Evolutionary conservation across 164 flowering plant genomes (phyloP).

Genomic region (Macadamia integrifolia): DNA sequence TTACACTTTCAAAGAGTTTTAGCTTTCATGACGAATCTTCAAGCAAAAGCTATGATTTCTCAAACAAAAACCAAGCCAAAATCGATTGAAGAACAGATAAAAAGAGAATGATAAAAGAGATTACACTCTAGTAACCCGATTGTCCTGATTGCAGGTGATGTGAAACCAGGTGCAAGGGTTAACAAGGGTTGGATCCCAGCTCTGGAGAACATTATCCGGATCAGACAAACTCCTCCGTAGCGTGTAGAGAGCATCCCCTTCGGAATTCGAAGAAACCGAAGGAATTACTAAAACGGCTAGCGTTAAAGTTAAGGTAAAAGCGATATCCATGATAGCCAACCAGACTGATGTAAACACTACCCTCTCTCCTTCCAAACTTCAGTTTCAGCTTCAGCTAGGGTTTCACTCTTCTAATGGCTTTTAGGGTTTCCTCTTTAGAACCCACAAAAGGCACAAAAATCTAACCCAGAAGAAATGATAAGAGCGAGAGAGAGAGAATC

Average conservation of each 20-base stretch:
- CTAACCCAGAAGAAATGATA: neutral
- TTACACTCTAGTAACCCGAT: constrained; percentile 78
- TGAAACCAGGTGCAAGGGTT: constrained; percentile 94
- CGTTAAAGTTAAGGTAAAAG: constrained; percentile 15
- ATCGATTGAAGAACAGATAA: neutral
- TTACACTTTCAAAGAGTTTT: neutral
- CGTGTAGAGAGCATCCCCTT: constrained; percentile 73
- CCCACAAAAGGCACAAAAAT: neutral
- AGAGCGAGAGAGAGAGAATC: constrained; percentile 2
- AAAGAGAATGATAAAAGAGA: constrained; percentile 9
- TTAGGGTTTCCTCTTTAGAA: neutral
- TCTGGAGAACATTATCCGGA: constrained; percentile 77
- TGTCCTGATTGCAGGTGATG: constrained; percentile 77
- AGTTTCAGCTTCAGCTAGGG: neutral
- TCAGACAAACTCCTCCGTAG: constrained; percentile 61
- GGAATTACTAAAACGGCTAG: constrained; percentile 8
- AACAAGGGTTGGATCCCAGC: constrained; percentile 92
- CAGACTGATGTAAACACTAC: constrained; percentile 2
- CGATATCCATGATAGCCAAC: constrained; percentile 1
- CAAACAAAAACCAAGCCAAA: neutral
- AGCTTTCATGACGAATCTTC: neutral
- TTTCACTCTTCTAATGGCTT: neutral
- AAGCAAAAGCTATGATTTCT: neutral
- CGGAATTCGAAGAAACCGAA: constrained; percentile 39
- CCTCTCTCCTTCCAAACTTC: constrained; percentile 1